Evolutionary conservation across 768 basidiomycete genomes (phyloP).

Genomic region (Mycena floridula): DNA sequence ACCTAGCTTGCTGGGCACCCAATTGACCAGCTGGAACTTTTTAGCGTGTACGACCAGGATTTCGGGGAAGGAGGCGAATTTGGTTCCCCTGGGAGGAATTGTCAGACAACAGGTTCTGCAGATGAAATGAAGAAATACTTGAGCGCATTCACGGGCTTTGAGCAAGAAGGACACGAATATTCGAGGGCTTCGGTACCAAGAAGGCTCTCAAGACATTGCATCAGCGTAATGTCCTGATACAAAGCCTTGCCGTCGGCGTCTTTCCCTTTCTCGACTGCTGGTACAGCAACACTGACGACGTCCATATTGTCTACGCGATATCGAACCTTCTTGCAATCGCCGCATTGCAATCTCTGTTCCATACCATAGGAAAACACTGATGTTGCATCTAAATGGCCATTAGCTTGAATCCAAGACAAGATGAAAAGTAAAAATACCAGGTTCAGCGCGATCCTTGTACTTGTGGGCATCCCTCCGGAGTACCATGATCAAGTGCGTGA

Average conservation of each 20-base stretch:
- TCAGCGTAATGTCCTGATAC: conserved; percentile 59
- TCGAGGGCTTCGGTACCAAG: conserved; percentile 63
- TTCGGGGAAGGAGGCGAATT: conserved; percentile 83
- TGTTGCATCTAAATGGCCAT: conserved; percentile 60
- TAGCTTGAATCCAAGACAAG: neutral
- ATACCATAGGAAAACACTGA: conserved; percentile 72
- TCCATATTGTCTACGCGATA: conserved; percentile 76
- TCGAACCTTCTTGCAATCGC: conserved; percentile 70
- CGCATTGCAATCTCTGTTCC: conserved; percentile 86
- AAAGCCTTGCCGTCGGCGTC: conserved; percentile 54
- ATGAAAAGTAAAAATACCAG: conserved; percentile 15
- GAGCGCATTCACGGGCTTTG: conserved; percentile 57
- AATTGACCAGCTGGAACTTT: conserved; percentile 92
- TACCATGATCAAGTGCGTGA: conserved; percentile 71
- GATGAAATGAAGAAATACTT: conserved; percentile 45
- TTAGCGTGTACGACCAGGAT: conserved; percentile 86
- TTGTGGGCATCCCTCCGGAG: conserved; percentile 63
- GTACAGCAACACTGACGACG: conserved; percentile 74
- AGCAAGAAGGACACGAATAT: conserved; percentile 75
- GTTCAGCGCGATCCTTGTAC: conserved; percentile 28
- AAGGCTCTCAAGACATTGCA: conserved; percentile 53
- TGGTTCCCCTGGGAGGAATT: conserved; percentile 45
- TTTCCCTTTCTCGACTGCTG: conserved; percentile 50
- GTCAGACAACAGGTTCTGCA: neutral
- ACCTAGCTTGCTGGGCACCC: conserved; percentile 96